A percentile compares a stretch with the other conserved stretches of the same genome.
Conservation (phyloP, 805 yeast genomes). For the Pichia nanzhaoensis region DNA sequence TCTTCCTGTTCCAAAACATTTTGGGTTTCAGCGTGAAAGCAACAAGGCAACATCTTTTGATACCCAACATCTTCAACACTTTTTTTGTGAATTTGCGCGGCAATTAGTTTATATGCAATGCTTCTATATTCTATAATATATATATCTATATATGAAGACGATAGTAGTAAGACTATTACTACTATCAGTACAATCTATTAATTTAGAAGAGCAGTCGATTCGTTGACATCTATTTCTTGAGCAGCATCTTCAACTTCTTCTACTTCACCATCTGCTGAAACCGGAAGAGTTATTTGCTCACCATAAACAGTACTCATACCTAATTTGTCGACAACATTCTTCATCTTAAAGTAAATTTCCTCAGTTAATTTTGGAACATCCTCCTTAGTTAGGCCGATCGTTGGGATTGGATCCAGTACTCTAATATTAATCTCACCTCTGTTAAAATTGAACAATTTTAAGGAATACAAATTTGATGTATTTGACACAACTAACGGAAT, state of each 20-base stretch:
- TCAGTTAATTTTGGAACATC: slow-evolving; percentile 59
- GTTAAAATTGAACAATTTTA: slow-evolving; percentile 58
- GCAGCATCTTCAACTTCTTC: slow-evolving; percentile 5
- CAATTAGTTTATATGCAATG: too few relatives aligned
- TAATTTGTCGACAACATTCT: slow-evolving; percentile 30
- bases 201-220: slow-evolving; percentile 11
- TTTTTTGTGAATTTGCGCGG: too few relatives aligned
- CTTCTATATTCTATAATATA: too few relatives aligned
- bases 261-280: neutral
- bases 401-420: slow-evolving; percentile 75
- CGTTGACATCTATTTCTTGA: neutral
- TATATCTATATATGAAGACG: too few relatives aligned
- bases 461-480: slow-evolving; percentile 65
- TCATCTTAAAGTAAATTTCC: slow-evolving; percentile 55
- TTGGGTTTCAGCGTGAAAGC: too few relatives aligned
- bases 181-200: too few relatives aligned
- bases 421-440: slow-evolving; percentile 70
- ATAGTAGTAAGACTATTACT: too few relatives aligned
- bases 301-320: slow-evolving; percentile 37
- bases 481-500: slow-evolving; percentile 86
- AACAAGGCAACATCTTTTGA: too few relatives aligned
- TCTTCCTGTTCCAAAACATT: slow-evolving; percentile 14
- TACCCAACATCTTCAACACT: too few relatives aligned
- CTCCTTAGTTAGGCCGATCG: slow-evolving; percentile 61
- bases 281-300: slow-evolving; percentile 3